phyloP scores from a whole-genome alignment of 2,329 filamentous ascomycete species.

The Pseudonectria foliicola region DNA sequence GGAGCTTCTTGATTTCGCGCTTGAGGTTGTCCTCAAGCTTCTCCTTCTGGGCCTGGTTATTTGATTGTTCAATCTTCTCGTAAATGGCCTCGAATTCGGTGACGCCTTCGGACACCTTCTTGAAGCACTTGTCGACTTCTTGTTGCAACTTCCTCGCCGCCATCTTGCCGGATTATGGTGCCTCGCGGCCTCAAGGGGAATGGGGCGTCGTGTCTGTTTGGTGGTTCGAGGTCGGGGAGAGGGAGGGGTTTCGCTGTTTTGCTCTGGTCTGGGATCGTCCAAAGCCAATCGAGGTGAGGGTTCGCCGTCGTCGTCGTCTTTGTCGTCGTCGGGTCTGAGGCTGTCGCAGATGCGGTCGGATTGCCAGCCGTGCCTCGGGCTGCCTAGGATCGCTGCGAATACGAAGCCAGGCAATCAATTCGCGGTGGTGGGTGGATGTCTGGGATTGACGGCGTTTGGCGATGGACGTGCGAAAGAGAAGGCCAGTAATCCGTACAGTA shows the following conservation, averaged over 20 bases:
- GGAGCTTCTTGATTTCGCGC: conserved; percentile 99
- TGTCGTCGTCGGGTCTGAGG: background rate
- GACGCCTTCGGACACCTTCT: conserved; percentile 92
- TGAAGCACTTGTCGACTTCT: conserved; percentile 99
- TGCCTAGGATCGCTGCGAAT: conserved; percentile 4
- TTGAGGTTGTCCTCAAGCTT: conserved; percentile 98
- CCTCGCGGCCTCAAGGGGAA: conserved; percentile 11
- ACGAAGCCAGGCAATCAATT: conserved; percentile 15
- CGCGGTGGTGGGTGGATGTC: conserved; percentile 13
- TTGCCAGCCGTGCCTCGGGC: conserved; percentile 7
- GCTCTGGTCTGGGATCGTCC: conserved; percentile 6
- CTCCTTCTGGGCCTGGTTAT: conserved; percentile 92
- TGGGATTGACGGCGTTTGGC: conserved; percentile 15
- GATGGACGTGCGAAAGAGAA: conserved; percentile 18
- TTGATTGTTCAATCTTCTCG: conserved; percentile 92
- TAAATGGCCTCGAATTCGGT: conserved; percentile 89
- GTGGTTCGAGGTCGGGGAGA: conserved; percentile 3
- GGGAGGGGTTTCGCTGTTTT: conserved; percentile 6
- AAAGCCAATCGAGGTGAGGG: conserved; percentile 6
- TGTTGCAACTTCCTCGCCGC: conserved; percentile 93
- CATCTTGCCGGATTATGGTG: conserved; percentile 50
- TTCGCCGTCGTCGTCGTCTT: conserved; percentile 4
- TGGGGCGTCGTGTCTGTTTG: background rate
- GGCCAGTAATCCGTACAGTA: no score
- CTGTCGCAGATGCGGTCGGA: conserved; percentile 10